phyloP scores from a whole-genome alignment of 2,329 filamentous ascomycete species.

The Rutstroemia sp. region DNA sequence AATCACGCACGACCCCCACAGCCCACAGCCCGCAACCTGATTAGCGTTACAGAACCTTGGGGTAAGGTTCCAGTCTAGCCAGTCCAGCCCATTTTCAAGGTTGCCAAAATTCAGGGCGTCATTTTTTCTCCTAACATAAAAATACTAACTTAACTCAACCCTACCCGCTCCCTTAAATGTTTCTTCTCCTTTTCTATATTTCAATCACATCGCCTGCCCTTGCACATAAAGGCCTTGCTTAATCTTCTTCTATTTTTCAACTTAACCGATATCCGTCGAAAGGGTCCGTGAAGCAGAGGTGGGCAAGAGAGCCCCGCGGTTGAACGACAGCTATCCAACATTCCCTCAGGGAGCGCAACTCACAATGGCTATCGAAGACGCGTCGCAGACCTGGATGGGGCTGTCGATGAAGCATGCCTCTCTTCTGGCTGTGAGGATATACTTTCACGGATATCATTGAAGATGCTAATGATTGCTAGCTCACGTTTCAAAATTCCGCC shows the following conservation, averaged over 20 bases:
- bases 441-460: slow-evolving; percentile 19
- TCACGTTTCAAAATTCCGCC: slow-evolving; percentile 74
- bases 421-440: slow-evolving; percentile 49
- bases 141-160: not conserved
- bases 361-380: slow-evolving; percentile 4
- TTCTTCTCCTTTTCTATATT: slow-evolving; percentile 6
- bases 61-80: no score
- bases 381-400: slow-evolving; percentile 36
- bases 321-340: not conserved
- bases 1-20: no score
- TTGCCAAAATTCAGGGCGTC: not conserved
- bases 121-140: not conserved
- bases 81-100: no score
- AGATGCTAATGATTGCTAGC: slow-evolving; percentile 39
- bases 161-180: no score
- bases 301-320: not conserved
- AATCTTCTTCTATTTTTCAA: not conserved
- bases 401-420: slow-evolving; percentile 63
- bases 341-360: no score
- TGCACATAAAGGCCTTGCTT: slow-evolving; percentile 1
- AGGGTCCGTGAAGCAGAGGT: not conserved
- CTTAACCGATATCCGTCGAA: not conserved
- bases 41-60: no score
- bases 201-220: not conserved
- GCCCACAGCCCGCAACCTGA: no score